Evolutionary conservation across 2,329 filamentous ascomycete species (phyloP).

Genomic region (Diaporthe sp.): DNA sequence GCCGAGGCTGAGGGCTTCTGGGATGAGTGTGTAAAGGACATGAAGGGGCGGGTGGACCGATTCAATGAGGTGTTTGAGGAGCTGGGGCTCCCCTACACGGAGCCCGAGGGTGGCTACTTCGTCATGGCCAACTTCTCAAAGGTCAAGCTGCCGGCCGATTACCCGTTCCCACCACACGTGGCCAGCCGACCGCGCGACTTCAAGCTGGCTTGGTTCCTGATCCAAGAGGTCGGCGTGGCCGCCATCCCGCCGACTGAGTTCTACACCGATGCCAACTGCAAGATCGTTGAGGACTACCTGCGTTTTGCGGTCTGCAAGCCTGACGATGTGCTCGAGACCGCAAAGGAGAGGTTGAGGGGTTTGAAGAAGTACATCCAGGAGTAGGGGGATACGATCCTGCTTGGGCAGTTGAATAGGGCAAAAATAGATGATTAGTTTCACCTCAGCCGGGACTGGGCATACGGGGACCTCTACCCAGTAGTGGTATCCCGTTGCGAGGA

Average conservation of each 20-base stretch:
- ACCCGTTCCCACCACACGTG: conserved; percentile 91
- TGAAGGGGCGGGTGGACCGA: conserved; percentile 88
- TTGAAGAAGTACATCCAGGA: conserved; percentile 77
- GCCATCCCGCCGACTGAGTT: conserved; percentile 98
- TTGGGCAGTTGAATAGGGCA: background rate
- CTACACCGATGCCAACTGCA: conserved; percentile 87
- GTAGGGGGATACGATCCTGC: background rate
- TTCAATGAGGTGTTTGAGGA: conserved; percentile 89
- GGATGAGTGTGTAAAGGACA: conserved; percentile 85
- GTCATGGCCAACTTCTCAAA: conserved; percentile 94
- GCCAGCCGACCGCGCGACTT: conserved; percentile 90
- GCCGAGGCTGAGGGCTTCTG: conserved; percentile 90
- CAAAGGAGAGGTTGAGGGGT: conserved; percentile 81
- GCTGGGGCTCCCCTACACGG: conserved; percentile 83
- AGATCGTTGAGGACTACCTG: conserved; percentile 92
- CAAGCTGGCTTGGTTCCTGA: conserved; percentile 95
- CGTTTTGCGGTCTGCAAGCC: conserved; percentile 97
- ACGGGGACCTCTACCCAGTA: background rate
- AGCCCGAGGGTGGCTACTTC: conserved; percentile 98
- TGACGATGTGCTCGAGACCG: conserved; percentile 84
- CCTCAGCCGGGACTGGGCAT: background rate
- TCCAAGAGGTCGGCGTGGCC: conserved; percentile 95
- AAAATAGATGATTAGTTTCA: background rate
- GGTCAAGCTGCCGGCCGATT: conserved; percentile 85
- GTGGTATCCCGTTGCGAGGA: background rate